A percentile compares a stretch with the other conserved stretches of the same genome.
phyloP scores from a whole-genome alignment of 495 filamentous ascomycete species.

The Penicillium silybi region DNA sequence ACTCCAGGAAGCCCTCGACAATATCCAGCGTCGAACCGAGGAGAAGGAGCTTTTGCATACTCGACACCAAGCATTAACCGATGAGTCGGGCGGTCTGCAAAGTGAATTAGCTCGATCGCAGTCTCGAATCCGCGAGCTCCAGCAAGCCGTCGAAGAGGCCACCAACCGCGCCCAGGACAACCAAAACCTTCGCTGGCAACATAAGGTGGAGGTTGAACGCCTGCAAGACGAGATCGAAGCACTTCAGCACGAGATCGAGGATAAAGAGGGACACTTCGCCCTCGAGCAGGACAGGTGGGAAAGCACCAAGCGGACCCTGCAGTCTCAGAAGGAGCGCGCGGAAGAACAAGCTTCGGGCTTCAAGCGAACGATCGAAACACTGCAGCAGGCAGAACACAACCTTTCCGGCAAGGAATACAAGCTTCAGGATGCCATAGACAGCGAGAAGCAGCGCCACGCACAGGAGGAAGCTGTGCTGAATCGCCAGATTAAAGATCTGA shows the following conservation, averaged over 20 bases:
- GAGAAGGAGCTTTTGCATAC: conserved; percentile 69
- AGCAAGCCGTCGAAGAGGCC: conserved; percentile 54
- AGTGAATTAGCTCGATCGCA: conserved; percentile 57
- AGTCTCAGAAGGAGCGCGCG: conserved; percentile 61
- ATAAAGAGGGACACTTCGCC: conserved; percentile 66
- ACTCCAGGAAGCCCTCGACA: conserved; percentile 50
- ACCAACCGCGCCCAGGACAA: conserved; percentile 55
- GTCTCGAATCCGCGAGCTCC: conserved; percentile 52
- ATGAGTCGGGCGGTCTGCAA: conserved; percentile 64
- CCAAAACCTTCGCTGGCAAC: conserved; percentile 53
- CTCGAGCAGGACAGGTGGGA: conserved; percentile 71
- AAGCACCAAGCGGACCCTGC: conserved; percentile 57
- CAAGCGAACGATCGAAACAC: conserved; percentile 65
- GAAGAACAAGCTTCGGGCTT: conserved; percentile 67
- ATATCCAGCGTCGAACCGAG: conserved; percentile 54
- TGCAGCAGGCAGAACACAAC: conserved; percentile 64
- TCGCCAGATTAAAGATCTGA: conserved; percentile 55
- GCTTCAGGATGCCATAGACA: conserved; percentile 59
- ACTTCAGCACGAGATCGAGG: conserved; percentile 67
- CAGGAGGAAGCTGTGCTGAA: conserved; percentile 53
- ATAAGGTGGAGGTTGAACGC: conserved; percentile 58
- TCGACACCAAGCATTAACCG: conserved; percentile 64
- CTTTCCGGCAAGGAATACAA: conserved; percentile 61
- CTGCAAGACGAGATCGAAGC: conserved; percentile 65
- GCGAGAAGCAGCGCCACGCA: conserved; percentile 54